Evolutionary conservation across 345 rosid species (phyloP), one percentile per base, ranked within the genome.

Genomic region (Syzygium oleosum): DNA sequence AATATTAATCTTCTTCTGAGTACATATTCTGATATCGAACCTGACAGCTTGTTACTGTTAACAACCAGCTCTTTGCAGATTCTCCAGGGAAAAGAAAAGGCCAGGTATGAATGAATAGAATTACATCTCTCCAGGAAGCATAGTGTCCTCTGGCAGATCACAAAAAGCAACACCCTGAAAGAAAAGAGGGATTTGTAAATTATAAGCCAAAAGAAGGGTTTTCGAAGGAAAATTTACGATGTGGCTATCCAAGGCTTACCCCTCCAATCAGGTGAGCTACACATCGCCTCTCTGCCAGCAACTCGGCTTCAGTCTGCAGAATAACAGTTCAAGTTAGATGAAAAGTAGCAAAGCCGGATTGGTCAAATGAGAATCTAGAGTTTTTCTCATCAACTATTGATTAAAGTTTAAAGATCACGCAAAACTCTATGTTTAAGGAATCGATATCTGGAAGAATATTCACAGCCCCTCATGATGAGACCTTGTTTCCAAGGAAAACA

Each of bases 61-160:
- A 84, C 59, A 31, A 84, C 49, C 43, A 51, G 86, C 86, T 52
- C 59, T 22, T 31, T 1, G 16, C 25, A 51, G 61, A 53, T 53
- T 84, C 85, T 34, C 23, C 59, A 27, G 85, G 29, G 55, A 84
- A 56, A 56, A 84, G 59, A 17, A 84, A 46, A 52, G 54, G 85
- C 58, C 54, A 8, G 43, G 61, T 31, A 73, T 55, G 83, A 78
- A 51, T 77, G 86, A 27, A 15, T 27, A 11, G 23, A 8, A 59
- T 92, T 92, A 98, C 96, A 98, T 95, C 90, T 98, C 99, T 61
- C 99, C 99, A 3, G 99, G 99, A 92, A 98, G 99, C 99, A 96
- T 98, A 12, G 99, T 96, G 91, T 98, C 99, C 90, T 94, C 99
- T 0, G 97, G 98, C 86, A 98, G 94, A 92, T 98, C 99, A 90